Evolutionary conservation across 306 rosid species (phyloP).

Genomic region (Nissolia schottii): DNA sequence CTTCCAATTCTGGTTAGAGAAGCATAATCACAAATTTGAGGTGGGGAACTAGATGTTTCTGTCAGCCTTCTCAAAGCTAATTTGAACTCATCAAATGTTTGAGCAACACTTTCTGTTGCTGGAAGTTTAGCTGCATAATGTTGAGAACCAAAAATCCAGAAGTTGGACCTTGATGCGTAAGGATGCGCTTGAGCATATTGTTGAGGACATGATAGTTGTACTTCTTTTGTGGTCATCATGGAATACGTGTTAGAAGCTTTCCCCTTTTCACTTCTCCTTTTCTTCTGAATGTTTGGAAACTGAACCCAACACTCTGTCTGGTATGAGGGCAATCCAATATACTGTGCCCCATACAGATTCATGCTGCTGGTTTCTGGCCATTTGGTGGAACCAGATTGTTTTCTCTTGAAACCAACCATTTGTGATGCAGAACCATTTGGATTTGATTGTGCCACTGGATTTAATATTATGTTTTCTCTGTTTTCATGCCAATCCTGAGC

Average conservation of each 20-base stretch:
- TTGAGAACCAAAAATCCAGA: slow-evolving; percentile 33
- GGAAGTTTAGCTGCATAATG: slow-evolving; percentile 7
- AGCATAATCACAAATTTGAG: slow-evolving; percentile 29
- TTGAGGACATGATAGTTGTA: slow-evolving; percentile 19
- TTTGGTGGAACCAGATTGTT: slow-evolving; percentile 18
- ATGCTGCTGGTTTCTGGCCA: slow-evolving; percentile 26
- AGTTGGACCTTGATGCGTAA: slow-evolving; percentile 29
- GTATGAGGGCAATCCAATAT: slow-evolving; percentile 34
- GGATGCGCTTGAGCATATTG: slow-evolving; percentile 23
- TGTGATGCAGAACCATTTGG: slow-evolving; percentile 22
- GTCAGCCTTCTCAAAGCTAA: slow-evolving; percentile 31
- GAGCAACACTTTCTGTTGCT: slow-evolving; percentile 16
- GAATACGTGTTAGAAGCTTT: slow-evolving; percentile 31
- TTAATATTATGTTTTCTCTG: background rate
- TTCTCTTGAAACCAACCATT: slow-evolving; percentile 30
- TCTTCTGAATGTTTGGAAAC: slow-evolving; percentile 47
- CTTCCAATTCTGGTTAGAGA: slow-evolving; percentile 32
- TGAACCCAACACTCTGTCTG: slow-evolving; percentile 23
- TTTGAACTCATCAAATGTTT: slow-evolving; percentile 26
- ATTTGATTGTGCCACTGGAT: slow-evolving; percentile 4
- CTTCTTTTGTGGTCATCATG: slow-evolving; percentile 18
- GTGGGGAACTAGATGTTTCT: slow-evolving; percentile 44
- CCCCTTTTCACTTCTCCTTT: slow-evolving; percentile 44
- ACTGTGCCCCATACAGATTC: slow-evolving; percentile 36
- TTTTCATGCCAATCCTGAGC: slow-evolving; percentile 26